Conservation (phyloP, 306 rosid genomes). For the Herpetospermum pedunculosum region DNA sequence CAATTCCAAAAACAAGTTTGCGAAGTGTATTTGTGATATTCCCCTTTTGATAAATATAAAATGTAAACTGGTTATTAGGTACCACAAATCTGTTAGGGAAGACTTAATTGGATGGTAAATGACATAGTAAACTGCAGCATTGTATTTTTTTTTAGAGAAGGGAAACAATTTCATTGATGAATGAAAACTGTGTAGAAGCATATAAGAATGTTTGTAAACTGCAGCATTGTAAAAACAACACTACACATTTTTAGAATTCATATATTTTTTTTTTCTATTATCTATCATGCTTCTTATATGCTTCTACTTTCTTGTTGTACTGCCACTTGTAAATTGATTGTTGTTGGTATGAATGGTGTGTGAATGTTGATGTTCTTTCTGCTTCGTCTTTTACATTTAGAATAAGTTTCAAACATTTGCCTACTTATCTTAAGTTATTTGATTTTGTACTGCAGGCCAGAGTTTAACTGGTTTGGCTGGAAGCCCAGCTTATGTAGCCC, state of each 20-base stretch:
- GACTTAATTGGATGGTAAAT: background rate
- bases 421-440: background rate
- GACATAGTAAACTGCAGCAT: background rate
- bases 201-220: no score
- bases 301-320: background rate
- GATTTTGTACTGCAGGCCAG: slow-evolving; percentile 52
- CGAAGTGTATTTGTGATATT: background rate
- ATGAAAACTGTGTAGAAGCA: no score
- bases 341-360: background rate
- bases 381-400: background rate
- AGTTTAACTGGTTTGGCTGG: slow-evolving; percentile 90
- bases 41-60: background rate
- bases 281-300: background rate
- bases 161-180: no score
- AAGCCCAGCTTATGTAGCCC: slow-evolving; percentile 99
- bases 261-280: background rate
- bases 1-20: background rate
- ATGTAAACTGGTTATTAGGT: background rate
- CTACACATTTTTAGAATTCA: background rate
- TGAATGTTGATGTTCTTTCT: background rate
- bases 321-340: background rate
- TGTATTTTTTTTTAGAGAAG: no score
- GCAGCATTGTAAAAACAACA: background rate
- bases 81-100: background rate
- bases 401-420: background rate